A percentile compares a stretch with the other conserved stretches of the same genome.
phyloP scores from a whole-genome alignment of 2,329 filamentous ascomycete genomes.

The Alternaria incomplexa region DNA sequence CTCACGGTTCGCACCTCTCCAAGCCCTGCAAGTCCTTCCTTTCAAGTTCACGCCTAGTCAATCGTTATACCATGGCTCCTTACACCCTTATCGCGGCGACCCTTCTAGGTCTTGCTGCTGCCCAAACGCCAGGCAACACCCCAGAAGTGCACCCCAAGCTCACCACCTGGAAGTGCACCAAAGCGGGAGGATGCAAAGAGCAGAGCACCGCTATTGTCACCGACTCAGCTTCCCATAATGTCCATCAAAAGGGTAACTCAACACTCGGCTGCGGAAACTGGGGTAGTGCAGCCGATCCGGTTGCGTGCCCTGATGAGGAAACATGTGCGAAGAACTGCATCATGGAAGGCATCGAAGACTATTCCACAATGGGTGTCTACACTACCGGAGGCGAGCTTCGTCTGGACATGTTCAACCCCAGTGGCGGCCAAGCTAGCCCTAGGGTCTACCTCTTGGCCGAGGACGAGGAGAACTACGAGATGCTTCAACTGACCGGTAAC shows the following conservation, averaged over 20 bases:
- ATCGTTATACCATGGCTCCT: conserved; percentile 26
- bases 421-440: conserved; percentile 50
- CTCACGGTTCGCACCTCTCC: background rate
- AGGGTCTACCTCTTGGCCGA: conserved; percentile 69
- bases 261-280: conserved; percentile 42
- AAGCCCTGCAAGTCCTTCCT: background rate
- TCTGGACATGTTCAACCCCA: conserved; percentile 51
- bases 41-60: background rate
- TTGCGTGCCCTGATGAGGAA: conserved; percentile 56
- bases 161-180: conserved; percentile 61
- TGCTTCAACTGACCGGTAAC: conserved; percentile 68
- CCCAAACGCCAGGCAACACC: conserved; percentile 39
- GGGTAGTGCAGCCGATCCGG: conserved; percentile 45
- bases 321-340: conserved; percentile 64
- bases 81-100: conserved; percentile 32
- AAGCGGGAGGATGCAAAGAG: conserved; percentile 55
- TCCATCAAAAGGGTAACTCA: conserved; percentile 49
- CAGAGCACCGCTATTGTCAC: conserved; percentile 59
- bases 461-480: conserved; percentile 66
- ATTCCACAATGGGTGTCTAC: conserved; percentile 61
- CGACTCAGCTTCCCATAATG: conserved; percentile 56
- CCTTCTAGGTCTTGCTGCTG: conserved; percentile 35
- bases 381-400: conserved; percentile 57
- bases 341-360: conserved; percentile 61
- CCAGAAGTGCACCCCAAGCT: conserved; percentile 60